Evolutionary conservation across 805 yeast genomes (phyloP).

Genomic region (Yamadazyma endophytica): DNA sequence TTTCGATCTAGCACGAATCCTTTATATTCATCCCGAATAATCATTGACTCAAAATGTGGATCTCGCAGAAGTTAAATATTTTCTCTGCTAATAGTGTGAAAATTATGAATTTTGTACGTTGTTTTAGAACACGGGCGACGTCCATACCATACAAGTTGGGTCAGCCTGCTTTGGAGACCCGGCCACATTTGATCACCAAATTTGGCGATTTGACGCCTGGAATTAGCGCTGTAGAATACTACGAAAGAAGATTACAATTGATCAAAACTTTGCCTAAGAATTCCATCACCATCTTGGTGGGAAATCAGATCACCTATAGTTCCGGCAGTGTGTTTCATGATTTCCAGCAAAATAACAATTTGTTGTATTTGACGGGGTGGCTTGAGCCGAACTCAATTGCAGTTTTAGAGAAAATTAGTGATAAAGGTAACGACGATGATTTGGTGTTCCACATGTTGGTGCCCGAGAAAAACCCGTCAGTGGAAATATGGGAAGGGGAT

Average conservation of each 20-base stretch:
- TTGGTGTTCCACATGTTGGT: slow-evolving; percentile 74
- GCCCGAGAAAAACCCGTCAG: slow-evolving; percentile 71
- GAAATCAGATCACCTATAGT: slow-evolving; percentile 69
- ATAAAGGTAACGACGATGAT: slow-evolving; percentile 43
- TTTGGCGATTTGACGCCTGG: slow-evolving; percentile 87
- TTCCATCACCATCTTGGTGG: slow-evolving; percentile 71
- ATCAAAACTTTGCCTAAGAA: slow-evolving; percentile 54
- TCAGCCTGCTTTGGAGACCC: slow-evolving; percentile 82
- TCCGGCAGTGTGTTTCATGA: slow-evolving; percentile 89
- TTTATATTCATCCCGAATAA: slow-evolving; percentile 11
- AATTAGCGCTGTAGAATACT: slow-evolving; percentile 79
- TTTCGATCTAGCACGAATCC: slow-evolving; percentile 9
- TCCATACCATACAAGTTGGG: slow-evolving; percentile 50
- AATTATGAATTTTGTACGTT: neutral
- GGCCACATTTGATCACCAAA: slow-evolving; percentile 65
- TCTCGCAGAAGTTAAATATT: neutral
- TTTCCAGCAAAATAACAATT: slow-evolving; percentile 88
- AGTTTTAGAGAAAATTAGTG: slow-evolving; percentile 57
- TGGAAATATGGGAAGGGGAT: slow-evolving; percentile 94
- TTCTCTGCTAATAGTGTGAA: neutral
- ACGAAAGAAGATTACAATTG: slow-evolving; percentile 59
- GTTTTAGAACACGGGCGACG: neutral
- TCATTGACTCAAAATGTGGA: slow-evolving; percentile 4
- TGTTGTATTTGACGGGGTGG: slow-evolving; percentile 88
- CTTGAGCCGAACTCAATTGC: slow-evolving; percentile 80